These are phyloP conservation scores for Polyrhizophydium stewartii DNA, from an alignment of 371 early-diverging fungal genomes.

Conservation along the genomic window DNA sequence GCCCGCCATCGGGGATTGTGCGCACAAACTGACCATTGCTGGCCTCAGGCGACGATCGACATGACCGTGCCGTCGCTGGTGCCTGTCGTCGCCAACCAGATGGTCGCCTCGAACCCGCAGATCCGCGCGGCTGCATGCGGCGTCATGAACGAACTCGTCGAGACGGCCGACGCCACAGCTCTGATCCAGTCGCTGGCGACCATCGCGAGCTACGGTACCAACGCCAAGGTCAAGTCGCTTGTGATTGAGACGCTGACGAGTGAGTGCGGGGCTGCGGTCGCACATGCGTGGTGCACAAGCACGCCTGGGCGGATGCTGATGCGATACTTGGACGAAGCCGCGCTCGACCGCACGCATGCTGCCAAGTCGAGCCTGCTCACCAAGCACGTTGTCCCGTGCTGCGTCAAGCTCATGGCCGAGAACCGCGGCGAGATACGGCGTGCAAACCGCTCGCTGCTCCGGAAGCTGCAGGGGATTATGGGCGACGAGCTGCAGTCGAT, in stretches of 20 bases:
- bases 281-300: no score
- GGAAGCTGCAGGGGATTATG: background rate
- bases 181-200: slow-evolving; percentile 5
- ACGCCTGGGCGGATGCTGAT: no score
- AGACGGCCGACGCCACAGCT: background rate
- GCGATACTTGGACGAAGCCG: no score
- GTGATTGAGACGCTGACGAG: background rate
- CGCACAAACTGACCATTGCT: no score
- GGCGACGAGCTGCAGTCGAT: slow-evolving; percentile 3
- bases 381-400: slow-evolving; percentile 7
- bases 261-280: no score
- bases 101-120: slow-evolving; percentile 1
- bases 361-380: background rate
- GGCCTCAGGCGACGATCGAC: background rate
- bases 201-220: slow-evolving; percentile 1
- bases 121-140: slow-evolving; percentile 3
- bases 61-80: background rate
- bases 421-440: slow-evolving; percentile 3
- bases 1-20: no score
- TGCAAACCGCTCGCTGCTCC: background rate
- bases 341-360: background rate
- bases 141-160: background rate
- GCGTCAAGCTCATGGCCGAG: slow-evolving; percentile 1
- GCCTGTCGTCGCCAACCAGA: slow-evolving; percentile 5
- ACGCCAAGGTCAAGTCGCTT: slow-evolving; percentile 2